These are phyloP conservation scores for Cryphonectria parasitica DNA, from an alignment of 2,329 filamentous ascomycete species.

Conservation along the genomic window DNA sequence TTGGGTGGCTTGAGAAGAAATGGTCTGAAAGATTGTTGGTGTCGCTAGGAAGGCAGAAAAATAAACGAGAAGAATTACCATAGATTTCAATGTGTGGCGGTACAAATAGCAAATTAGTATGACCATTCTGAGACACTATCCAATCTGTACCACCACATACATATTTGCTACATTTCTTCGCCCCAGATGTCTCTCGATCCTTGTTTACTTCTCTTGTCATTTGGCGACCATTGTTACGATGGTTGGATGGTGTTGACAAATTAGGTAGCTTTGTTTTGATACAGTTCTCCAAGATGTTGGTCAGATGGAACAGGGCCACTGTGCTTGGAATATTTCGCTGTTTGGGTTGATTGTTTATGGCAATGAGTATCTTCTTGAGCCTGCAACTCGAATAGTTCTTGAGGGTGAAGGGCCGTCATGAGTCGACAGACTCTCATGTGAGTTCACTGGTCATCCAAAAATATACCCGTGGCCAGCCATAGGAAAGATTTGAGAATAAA, in stretches of 20 bases:
- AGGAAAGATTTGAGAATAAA: background rate
- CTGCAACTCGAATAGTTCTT: background rate
- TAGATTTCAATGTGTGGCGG: background rate
- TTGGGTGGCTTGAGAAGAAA: background rate
- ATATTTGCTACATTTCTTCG: background rate
- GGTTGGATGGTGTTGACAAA: background rate
- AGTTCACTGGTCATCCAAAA: background rate
- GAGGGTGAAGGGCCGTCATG: background rate
- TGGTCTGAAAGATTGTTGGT: background rate
- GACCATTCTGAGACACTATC: background rate
- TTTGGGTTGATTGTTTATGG: background rate
- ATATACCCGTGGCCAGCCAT: background rate
- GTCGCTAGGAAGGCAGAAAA: background rate
- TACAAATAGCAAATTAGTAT: background rate
- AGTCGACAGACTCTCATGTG: background rate
- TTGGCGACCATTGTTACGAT: background rate
- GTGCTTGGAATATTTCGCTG: no score
- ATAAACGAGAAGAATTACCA: background rate
- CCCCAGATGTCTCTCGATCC: background rate
- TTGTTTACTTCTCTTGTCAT: background rate
- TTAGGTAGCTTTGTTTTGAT: background rate
- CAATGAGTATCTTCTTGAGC: background rate
- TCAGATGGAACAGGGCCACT: background rate
- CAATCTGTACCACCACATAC: background rate
- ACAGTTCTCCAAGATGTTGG: background rate